A percentile compares a stretch with the other conserved stretches of the same genome.
These are phyloP conservation scores for Cicer pinnatifidum DNA, from an alignment of 306 rosid species.

Conservation along the genomic window DNA sequence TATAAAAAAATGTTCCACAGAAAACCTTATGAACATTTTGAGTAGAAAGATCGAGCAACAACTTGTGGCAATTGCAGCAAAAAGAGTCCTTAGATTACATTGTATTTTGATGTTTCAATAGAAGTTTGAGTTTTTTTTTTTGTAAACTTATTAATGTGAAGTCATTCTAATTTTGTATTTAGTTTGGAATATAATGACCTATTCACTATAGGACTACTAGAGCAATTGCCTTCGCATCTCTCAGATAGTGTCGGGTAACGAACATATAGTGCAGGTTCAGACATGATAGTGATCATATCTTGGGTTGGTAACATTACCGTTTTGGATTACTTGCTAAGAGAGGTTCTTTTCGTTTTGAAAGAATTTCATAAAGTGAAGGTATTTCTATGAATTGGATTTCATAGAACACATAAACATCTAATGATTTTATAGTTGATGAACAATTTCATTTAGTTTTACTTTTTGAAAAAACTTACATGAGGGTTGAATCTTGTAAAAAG, in stretches of 20 bases:
- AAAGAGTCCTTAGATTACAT: too few relatives aligned
- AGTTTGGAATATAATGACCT: slow-evolving; percentile 19
- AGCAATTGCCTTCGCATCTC: neutral
- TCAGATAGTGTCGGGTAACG: neutral
- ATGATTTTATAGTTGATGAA: neutral
- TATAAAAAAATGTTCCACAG: too few relatives aligned
- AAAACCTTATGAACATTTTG: too few relatives aligned
- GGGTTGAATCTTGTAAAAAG: too few relatives aligned
- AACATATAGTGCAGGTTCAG: slow-evolving; percentile 3
- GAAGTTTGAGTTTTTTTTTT: too few relatives aligned
- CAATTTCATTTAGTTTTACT: neutral
- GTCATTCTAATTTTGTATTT: neutral
- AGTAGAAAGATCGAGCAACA: too few relatives aligned
- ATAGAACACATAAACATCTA: neutral
- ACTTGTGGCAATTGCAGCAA: too few relatives aligned
- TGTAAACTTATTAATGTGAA: too few relatives aligned
- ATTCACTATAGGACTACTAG: slow-evolving; percentile 3
- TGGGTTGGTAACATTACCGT: neutral
- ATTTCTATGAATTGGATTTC: slow-evolving; percentile 9
- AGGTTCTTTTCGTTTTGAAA: neutral
- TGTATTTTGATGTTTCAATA: too few relatives aligned
- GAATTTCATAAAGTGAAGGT: neutral
- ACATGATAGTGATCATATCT: neutral
- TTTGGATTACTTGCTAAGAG: slow-evolving; percentile 3
- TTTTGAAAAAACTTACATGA: neutral